Base-by-base conservation (phyloP, 2,329 filamentous ascomycete genomes). In the Neopestalotiopsis rosae region DNA sequence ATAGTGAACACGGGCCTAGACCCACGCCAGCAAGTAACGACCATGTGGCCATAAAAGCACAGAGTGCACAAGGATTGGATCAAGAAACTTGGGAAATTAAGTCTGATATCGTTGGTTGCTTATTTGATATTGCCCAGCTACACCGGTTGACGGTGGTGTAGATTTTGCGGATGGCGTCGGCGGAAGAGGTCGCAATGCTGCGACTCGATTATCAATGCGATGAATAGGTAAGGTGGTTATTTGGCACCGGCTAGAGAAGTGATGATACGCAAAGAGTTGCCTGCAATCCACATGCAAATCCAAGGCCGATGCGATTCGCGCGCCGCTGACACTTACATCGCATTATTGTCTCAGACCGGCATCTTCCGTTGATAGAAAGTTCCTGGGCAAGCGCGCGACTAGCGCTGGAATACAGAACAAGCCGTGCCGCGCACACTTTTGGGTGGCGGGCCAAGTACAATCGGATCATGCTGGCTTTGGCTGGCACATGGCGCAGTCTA, bases 291-390 rank as follows among this genome's bases (percentile, higher is more conserved):
- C 72, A 57, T 71, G 69, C 17, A 76, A 70, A 62, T 74, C 74
- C 28, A 73, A 78, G 38, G 71, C 70, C 52, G 57, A 52, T 17
- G 74, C 32, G 75, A 76, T 45, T 76, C 74, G 32, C 71, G 72
- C 42, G 76, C 76, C 2, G 75, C 74, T 58, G 70, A 69, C 34
- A 77, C 71, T 75, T 77, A 77, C 70, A 74, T 73, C 1, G 71
- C 61, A 42, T 70, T 71, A 68, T 74, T 77, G 70, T 78, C 76
- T 10, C 75, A 76, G 59, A 75, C 73, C 30, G 76, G 69, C 52
- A 77, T 9, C 66, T 73, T 72, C 59, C 72, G 24, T 75, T 5
- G 74, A 75, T 40, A 77, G 71, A 66, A 75, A 73, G 61, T 72
- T 72, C 67, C 71, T 73, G 61, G 74, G 66, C 13, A 76, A 72